Evolutionary conservation across 2,329 filamentous ascomycete genomes (phyloP), one percentile per base, ranked within the genome.

Genomic region (Onygenales sp.): DNA sequence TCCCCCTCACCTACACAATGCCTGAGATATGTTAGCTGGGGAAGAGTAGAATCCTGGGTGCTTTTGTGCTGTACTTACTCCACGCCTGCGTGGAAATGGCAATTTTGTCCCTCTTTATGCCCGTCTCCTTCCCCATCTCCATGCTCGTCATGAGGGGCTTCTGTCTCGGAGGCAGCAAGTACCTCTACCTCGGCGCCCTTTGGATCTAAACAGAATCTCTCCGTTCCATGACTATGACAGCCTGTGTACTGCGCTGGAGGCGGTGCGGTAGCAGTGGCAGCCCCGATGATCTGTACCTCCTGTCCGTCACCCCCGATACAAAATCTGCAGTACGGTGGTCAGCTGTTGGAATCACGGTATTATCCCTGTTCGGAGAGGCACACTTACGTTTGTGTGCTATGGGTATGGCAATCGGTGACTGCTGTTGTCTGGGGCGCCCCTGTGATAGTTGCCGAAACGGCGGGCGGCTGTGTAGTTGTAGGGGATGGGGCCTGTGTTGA

Each of bases 71-170:
- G n/a, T 53, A 71, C 82, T 69, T 71, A 87, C 84, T 88, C 83
- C 21, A 89, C 82, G 39, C 85, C 85, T 8, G 85, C 85, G 60
- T 90, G 86, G 67, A 85, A 87, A 63, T 90, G 86, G 59, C 85
- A 88, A 60, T 80, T 74, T 57, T 75, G 34, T 13, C 45, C 51
- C 39, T 54, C 7, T 34, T 51, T 54, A 11, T 57, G 52, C n/a
- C 60, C 45, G 60, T 68, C 42, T 32, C 63, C 45, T 65, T 68
- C 59, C 48, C 63, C n/a, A 54, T 65, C 39, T 56, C 67, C 51
- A 61, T 68, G 62, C 53, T 59, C 34, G 58, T 63, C 52, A 54
- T 62, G 36, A 10, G 48, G 11, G 36, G 58, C 53, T 14, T 57
- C 58, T 37, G 57, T 59, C 47, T 75, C 72, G 27, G 32, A 37